These are phyloP conservation scores for Galerina sulciceps DNA, from an alignment of 768 basidiomycete species.

Conservation along the genomic window DNA sequence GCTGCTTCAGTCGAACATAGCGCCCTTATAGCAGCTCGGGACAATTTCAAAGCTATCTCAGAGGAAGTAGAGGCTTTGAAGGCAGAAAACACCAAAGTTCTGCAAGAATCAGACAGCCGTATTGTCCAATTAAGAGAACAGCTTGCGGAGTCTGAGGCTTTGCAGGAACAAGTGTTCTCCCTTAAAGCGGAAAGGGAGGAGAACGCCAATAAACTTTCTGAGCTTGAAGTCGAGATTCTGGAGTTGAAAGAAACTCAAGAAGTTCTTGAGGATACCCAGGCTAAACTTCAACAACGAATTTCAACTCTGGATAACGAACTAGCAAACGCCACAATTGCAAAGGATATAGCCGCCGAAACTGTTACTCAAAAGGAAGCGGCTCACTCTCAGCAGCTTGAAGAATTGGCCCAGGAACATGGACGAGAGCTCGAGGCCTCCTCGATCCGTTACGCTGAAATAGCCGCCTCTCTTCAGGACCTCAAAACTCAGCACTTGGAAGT, in stretches of 20 bases:
- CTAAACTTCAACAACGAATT: constrained; percentile 46
- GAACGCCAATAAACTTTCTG: constrained; percentile 70
- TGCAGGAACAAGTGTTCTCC: constrained; percentile 52
- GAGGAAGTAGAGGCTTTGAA: constrained; percentile 57
- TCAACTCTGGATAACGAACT: constrained; percentile 60
- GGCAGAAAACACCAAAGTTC: constrained; percentile 49
- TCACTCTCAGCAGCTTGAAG: constrained; percentile 40
- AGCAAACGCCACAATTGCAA: constrained; percentile 47
- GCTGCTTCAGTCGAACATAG: constrained; percentile 67
- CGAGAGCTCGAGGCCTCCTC: constrained; percentile 47
- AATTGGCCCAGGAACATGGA: constrained; percentile 45
- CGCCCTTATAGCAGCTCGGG: constrained; percentile 65
- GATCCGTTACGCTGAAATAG: constrained; percentile 47
- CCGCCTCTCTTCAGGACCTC: constrained; percentile 48
- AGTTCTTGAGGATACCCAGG: constrained; percentile 60
- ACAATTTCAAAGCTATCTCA: constrained; percentile 58
- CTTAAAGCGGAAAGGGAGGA: constrained; percentile 75
- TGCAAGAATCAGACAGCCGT: constrained; percentile 50
- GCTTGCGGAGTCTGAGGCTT: constrained; percentile 41
- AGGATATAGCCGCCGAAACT: constrained; percentile 51
- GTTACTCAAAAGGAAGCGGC: constrained; percentile 53
- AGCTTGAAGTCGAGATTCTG: constrained; percentile 80
- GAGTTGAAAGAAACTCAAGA: constrained; percentile 78
- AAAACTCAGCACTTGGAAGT: constrained; percentile 51
- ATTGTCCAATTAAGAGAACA: constrained; percentile 52